Base-by-base conservation (phyloP, 768 basidiomycete species). In the Agrocybe pediades region DNA sequence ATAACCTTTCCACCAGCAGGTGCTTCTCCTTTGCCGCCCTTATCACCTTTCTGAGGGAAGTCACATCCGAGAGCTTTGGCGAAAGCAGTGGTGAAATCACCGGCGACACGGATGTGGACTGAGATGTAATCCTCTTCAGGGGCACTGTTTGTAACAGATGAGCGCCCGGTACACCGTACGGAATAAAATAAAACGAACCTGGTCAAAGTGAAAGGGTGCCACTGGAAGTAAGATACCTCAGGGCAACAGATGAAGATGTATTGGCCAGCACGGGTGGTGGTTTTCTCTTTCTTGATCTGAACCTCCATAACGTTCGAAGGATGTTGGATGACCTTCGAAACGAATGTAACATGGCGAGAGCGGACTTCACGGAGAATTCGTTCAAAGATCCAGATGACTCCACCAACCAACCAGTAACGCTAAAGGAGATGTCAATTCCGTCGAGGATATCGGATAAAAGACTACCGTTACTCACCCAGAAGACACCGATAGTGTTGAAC, bases 271-370 rank as follows among this genome's bases (percentile, higher is more conserved):
- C 87, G 81, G 24, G 83, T 85, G 1, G 76, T 86, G 0, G 85
- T 92, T 73, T 88, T 90, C 65, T 97, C 95, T 73, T 97, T 97
- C 79, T 95, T 97, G 80, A 98, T 95, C 71, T 97, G 96, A 24
- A 98, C 74, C 73, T 98, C 95, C 75, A 95, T 81, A 57, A 97
- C 94, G 57, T 89, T 92, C 41, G 90, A 93, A 19, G 95, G 95
- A 70, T 98, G 95, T 65, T 93, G 91, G 68, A 97, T 88, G 70
- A 95, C 92, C 75, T 95, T 95, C 68, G 88, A 91, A 65, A 98
- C 88, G 69, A 87, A 95, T 5, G 96, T 98, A 55, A 85, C 76
- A 68, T 98, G 95, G 48, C 94, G 86, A 21, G 92, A 90, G 48
- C 95, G 86, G 56, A 96, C 72, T 76, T 98, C 96, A 62, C 96